These are phyloP conservation scores for Lactuca sativa DNA, from an alignment of 129 eudicot genomes.

Conservation along the genomic window DNA sequence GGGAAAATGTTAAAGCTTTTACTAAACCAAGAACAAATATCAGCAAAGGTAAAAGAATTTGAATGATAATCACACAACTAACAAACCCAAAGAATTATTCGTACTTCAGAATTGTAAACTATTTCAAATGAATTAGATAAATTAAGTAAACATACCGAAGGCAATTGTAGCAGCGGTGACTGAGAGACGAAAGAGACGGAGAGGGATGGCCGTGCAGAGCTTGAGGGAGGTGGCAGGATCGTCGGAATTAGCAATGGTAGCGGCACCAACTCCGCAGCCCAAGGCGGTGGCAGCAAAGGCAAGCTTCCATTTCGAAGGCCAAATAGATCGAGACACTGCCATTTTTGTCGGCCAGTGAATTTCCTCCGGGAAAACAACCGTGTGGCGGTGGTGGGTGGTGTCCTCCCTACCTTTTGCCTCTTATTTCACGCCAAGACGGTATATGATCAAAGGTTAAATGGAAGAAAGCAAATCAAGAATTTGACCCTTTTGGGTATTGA, in stretches of 20 bases:
- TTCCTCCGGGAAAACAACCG: not conserved
- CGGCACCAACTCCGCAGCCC: slow-evolving; percentile 65
- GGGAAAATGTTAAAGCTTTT: too few relatives aligned
- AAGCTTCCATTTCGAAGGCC: slow-evolving; percentile 52
- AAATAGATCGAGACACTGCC: slow-evolving; percentile 55
- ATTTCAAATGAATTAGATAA: not conserved
- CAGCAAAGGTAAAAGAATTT: not conserved
- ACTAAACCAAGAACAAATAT: not conserved
- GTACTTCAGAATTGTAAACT: not conserved
- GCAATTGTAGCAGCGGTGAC: slow-evolving; percentile 72
- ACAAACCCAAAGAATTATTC: slow-evolving; percentile 3
- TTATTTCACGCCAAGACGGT: not conserved
- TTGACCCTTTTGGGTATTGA: slow-evolving; percentile 4
- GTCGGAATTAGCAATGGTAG: slow-evolving; percentile 65
- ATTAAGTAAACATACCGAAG: slow-evolving; percentile 49
- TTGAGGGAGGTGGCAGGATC: slow-evolving; percentile 75
- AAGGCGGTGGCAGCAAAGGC: slow-evolving; percentile 56
- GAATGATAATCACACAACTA: not conserved
- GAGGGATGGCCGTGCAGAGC: slow-evolving; percentile 79
- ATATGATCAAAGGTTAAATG: not conserved
- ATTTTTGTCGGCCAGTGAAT: slow-evolving; percentile 2
- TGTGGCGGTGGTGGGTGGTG: not conserved
- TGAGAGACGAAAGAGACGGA: slow-evolving; percentile 78
- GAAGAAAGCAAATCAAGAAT: not conserved
- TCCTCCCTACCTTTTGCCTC: not conserved